Evolutionary conservation across 1,139 yeast genomes (phyloP).

Genomic region (Protomyces pachydermus): DNA sequence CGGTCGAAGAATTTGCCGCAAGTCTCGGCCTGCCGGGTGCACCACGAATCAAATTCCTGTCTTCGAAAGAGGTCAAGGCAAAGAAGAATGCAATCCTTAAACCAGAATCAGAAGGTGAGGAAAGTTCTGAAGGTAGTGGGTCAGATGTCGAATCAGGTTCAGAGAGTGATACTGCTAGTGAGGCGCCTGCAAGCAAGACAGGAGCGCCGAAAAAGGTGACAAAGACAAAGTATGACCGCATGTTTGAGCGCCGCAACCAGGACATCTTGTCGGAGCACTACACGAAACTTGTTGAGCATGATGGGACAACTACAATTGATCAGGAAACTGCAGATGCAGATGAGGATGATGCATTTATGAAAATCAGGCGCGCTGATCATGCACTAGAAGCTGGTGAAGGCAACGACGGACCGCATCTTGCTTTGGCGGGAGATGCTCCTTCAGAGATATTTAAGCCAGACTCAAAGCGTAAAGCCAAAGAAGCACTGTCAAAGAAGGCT

Average conservation of each 20-base stretch:
- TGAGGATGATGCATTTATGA: constrained; percentile 72
- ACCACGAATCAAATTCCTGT: constrained; percentile 77
- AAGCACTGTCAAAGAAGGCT: constrained; percentile 79
- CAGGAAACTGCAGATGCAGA: constrained; percentile 40
- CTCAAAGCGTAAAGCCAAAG: constrained; percentile 82
- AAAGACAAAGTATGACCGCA: constrained; percentile 86
- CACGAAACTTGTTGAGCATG: constrained; percentile 49
- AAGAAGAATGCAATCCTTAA: constrained; percentile 77
- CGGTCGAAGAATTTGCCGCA: constrained; percentile 76
- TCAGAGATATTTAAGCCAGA: constrained; percentile 37
- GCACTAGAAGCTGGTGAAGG: constrained; percentile 40
- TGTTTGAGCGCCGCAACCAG: constrained; percentile 94
- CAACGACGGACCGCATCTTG: constrained; percentile 42
- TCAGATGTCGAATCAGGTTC: constrained; percentile 43
- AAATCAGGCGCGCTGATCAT: constrained; percentile 72
- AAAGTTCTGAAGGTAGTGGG: neutral
- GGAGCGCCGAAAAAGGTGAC: constrained; percentile 41
- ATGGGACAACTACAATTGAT: constrained; percentile 38
- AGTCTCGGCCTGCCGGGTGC: constrained; percentile 94
- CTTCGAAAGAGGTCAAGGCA: constrained; percentile 52
- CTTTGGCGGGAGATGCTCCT: neutral
- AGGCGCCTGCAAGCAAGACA: constrained; percentile 40
- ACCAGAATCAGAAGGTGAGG: constrained; percentile 37
- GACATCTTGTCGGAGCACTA: constrained; percentile 87
- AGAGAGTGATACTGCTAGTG: constrained; percentile 55